Base-by-base conservation (phyloP, 352 stramenopile species). In the Peronospora destructor region DNA sequence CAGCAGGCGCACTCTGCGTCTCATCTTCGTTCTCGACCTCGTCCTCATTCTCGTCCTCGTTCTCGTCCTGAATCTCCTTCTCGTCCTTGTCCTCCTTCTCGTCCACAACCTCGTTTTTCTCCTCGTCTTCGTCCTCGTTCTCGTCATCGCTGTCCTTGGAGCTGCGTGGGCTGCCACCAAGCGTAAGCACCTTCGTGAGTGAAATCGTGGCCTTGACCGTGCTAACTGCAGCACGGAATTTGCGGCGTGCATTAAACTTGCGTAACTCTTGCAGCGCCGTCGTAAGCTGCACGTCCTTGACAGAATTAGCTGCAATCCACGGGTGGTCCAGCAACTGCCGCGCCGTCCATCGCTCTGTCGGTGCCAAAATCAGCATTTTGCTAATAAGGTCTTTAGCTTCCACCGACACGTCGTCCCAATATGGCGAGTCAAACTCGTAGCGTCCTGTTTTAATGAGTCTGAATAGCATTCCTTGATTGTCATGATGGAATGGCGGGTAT, bases 241-340 rank as follows among this genome's bases (percentile, higher is more conserved):
- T 97, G 38, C 91, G 80, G 33, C 91, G 94, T 21, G 87, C 91
- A 61, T 97, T 97, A 71, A 95, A 97, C 53, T 85, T 89, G 59
- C 82, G 87, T 55, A 97, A 73, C 52, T 97, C 70, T 34, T 79
- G 62, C 46, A 97, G 70, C 49, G 91, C 94, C 4, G 68, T 85
- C 35, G 79, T 91, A 36, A 98, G 63, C 43, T 81, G 75, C 44
- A 93, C 73, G 25, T 78, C 73, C 58, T 77, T 76, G 12, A 85
- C 59, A 45, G 80, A 40, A 32, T 66, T 43, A 47, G 75, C 76
- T 54, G 76, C 64, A 60, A 97, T 95, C 94, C 94, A 98, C 56
- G 73, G 75, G 63, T 98, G 83, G 25, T 79, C 43, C 25, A 91
- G 62, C 23, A 92, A 47, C 45, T 88, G 64, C n/a, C 53, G 53